Percentiles rank a stretch among this genome's conserved stretches.
phyloP scores from a whole-genome alignment of 805 yeast species.

The Pichia scutulata region DNA sequence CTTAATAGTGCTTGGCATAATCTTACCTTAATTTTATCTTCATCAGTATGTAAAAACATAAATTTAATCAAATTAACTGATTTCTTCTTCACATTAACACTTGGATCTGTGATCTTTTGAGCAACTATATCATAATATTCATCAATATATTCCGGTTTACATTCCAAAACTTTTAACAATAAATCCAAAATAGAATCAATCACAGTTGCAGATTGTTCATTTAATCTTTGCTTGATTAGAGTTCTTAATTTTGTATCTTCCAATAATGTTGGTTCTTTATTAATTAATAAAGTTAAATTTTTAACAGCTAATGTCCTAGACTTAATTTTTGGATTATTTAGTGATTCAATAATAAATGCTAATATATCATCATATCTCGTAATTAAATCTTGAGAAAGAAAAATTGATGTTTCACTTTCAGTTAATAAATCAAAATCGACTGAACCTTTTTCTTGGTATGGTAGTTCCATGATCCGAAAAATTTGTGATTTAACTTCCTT shows the following conservation, averaged over 20 bases:
- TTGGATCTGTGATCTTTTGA: constrained; percentile 47
- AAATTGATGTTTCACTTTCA: constrained; percentile 10
- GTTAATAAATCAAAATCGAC: background rate
- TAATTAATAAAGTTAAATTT: constrained; percentile 47
- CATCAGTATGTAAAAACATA: constrained; percentile 35
- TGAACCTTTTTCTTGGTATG: background rate
- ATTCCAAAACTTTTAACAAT: constrained; percentile 39
- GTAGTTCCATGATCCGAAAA: background rate
- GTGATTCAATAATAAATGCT: constrained; percentile 37
- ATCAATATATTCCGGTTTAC: constrained; percentile 37
- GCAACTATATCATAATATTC: constrained; percentile 44
- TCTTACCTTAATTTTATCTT: constrained; percentile 28
- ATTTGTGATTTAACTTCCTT: background rate
- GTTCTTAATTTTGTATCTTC: constrained; percentile 41
- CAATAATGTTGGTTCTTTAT: constrained; percentile 45
- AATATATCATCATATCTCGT: constrained; percentile 47
- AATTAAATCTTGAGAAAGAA: constrained; percentile 28
- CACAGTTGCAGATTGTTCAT: constrained; percentile 61
- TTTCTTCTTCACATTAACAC: constrained; percentile 57
- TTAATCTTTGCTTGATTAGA: constrained; percentile 43
- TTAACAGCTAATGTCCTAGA: constrained; percentile 60
- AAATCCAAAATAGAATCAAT: constrained; percentile 72
- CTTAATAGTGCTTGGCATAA: constrained; percentile 46
- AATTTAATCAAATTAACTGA: constrained; percentile 44
- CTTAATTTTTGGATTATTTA: constrained; percentile 43